A percentile compares a stretch with the other conserved stretches of the same genome.
phyloP scores from a whole-genome alignment of 495 filamentous ascomycete genomes.

The Penicillium herquei region DNA sequence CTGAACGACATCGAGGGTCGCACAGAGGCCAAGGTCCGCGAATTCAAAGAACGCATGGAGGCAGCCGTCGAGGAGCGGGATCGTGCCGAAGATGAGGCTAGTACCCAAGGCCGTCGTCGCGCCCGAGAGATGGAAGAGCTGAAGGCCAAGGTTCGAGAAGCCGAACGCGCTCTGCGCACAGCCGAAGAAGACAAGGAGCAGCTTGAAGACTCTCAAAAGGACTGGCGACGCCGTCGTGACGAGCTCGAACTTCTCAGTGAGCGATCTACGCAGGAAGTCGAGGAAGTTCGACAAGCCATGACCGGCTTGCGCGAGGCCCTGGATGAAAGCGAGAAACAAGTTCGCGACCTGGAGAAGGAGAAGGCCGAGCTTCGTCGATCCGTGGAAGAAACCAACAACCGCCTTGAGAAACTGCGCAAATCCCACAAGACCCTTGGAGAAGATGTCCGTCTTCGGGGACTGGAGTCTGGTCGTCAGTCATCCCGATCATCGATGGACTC shows the following conservation, averaged over 20 bases:
- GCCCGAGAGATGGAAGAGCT: conserved; percentile 86
- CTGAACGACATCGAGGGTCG: conserved; percentile 83
- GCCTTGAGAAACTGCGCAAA: conserved; percentile 78
- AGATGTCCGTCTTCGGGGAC: conserved; percentile 34
- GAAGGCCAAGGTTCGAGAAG: conserved; percentile 71
- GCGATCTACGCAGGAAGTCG: conserved; percentile 64
- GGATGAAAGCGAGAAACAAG: conserved; percentile 84
- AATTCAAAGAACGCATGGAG: conserved; percentile 89
- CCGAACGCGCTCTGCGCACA: conserved; percentile 71
- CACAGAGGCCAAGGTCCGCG: conserved; percentile 73
- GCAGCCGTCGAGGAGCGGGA: conserved; percentile 87
- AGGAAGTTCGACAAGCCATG: conserved; percentile 76
- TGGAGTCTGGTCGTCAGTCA: conserved; percentile 50
- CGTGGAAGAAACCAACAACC: conserved; percentile 71
- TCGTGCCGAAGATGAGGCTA: conserved; percentile 86
- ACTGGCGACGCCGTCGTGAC: conserved; percentile 69
- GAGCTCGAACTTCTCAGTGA: conserved; percentile 71
- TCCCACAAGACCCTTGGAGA: conserved; percentile 57
- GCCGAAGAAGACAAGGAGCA: conserved; percentile 68
- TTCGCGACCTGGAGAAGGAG: conserved; percentile 76
- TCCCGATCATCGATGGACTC: conserved; percentile 69
- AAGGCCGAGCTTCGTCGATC: conserved; percentile 70
- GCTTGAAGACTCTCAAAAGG: conserved; percentile 65
- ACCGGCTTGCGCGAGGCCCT: conserved; percentile 72
- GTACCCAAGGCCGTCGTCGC: conserved; percentile 68